phyloP scores from a whole-genome alignment of 225 moss, liverwort and hornwort genomes.

The Straminergon stramineum region DNA sequence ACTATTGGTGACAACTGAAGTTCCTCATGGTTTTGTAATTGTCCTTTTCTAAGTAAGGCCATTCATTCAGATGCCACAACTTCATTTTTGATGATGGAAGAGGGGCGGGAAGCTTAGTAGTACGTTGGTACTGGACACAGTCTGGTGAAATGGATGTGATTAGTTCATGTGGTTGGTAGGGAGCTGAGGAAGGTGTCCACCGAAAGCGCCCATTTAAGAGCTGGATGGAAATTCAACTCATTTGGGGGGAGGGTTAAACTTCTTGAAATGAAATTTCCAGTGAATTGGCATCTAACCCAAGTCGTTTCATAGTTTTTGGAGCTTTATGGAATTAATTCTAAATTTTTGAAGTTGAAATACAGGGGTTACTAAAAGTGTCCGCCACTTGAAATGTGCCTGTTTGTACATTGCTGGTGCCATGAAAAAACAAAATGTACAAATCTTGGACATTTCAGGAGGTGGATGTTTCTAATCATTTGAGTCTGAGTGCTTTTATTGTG shows the following conservation, averaged over 20 bases:
- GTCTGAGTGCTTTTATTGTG: not conserved
- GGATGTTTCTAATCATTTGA: too few relatives aligned
- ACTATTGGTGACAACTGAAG: not conserved
- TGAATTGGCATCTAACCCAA: not conserved
- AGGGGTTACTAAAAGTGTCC: too few relatives aligned
- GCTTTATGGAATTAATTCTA: not conserved
- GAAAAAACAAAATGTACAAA: accelerated
- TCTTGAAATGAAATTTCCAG: not conserved
- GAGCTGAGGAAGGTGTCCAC: not conserved
- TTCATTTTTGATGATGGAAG: not conserved
- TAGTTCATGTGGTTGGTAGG: not conserved
- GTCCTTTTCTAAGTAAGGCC: not conserved
- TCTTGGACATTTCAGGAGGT: not conserved
- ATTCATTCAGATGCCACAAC: not conserved
- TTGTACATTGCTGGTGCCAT: accelerated
- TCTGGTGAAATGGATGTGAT: not conserved
- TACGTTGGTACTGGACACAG: not conserved
- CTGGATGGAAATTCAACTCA: not conserved
- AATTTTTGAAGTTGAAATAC: not conserved
- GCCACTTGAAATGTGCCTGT: accelerated
- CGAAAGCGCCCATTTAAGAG: not conserved
- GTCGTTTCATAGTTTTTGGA: not conserved
- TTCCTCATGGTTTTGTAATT: not conserved
- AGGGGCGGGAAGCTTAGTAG: not conserved
- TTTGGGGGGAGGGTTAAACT: too few relatives aligned